These are phyloP conservation scores for Dendrocalamus latiflorus DNA, from an alignment of 202 grass and related monocot species.

Conservation along the genomic window DNA sequence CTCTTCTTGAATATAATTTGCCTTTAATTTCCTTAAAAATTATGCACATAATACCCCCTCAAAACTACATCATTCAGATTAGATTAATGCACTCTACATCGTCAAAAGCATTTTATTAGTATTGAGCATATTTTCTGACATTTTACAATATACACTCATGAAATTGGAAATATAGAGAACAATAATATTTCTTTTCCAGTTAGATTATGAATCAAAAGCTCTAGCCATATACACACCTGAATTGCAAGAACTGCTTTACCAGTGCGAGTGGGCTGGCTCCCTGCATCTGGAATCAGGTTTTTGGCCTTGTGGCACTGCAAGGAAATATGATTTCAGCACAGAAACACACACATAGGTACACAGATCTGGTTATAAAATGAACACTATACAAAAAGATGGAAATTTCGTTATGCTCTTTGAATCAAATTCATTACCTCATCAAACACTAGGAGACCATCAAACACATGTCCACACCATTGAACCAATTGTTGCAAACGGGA, in stretches of 20 bases:
- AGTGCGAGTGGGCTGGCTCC: constrained; percentile 90
- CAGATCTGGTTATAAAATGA: constrained; percentile 18
- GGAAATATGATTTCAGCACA: constrained; percentile 21
- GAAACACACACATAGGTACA: constrained; percentile 16
- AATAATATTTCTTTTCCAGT: not conserved
- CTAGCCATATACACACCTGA: constrained; percentile 50
- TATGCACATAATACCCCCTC: not conserved
- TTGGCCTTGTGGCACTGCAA: constrained; percentile 99
- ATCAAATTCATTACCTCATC: constrained; percentile 72
- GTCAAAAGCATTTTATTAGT: not conserved
- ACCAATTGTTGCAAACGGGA: constrained; percentile 95
- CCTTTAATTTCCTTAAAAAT: not conserved
- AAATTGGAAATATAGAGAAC: constrained; percentile 11
- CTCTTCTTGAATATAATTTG: not conserved
- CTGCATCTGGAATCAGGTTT: constrained; percentile 94
- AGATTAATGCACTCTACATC: not conserved
- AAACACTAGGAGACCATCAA: constrained; percentile 90
- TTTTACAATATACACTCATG: not conserved
- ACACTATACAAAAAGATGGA: not conserved
- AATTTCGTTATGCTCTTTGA: not conserved
- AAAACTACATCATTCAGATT: not conserved
- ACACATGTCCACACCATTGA: constrained; percentile 86
- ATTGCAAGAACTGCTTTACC: constrained; percentile 92
- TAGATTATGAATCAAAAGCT: constrained; percentile 12
- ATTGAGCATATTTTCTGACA: constrained; percentile 10